Base-by-base conservation (phyloP, 2,329 filamentous ascomycete species). In the Aspergillus fructus region DNA sequence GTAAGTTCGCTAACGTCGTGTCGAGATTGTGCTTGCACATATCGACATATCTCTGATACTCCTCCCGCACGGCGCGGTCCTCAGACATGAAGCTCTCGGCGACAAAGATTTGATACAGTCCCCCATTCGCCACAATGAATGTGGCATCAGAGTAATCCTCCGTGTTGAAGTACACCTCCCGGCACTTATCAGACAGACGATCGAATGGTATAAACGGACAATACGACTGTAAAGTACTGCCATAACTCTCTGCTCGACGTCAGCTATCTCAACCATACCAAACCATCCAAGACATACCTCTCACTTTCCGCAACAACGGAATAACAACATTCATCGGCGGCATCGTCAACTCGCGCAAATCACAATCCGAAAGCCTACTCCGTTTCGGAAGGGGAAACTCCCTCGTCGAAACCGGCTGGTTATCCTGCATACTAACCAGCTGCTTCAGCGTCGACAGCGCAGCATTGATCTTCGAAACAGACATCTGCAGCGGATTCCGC, bases 21-120 rank as follows among this genome's bases (percentile, higher is more conserved):
- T 81, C 77, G 17, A 82, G 64, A 49, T 82, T 82, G 15, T 68
- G 62, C 30, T 71, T 74, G 59, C 79, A 79, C 9, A 74, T 62
- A 2, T 65, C 62, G 0, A 68, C 62, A 55, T 75, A 74, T 21
- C 64, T 58, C 9, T 64, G 52, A 41, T 71, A 70, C 34, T 72
- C 68, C 11, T 66, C 66, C 49, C 62, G 57, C 8, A 55, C 40
- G 23, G 64, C 47, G 3, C 58, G 37, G 12, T 69, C 64, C 4
- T 64, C 63, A 9, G 63, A 58, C 5, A 56, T 59, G 13, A 60
- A 62, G 5, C 66, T 65, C 30, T 62, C 60, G 37, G 77, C 74
- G 11, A 68, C 56, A 46, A 79, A 76, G 2, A 78, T 50, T 53
- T 72, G 70, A 46, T 70, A 74, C 3, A 80, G 65, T 2, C 69